Evolutionary conservation across 1,284 basidiomycete species (phyloP).

Genomic region (Trametes pubescens): DNA sequence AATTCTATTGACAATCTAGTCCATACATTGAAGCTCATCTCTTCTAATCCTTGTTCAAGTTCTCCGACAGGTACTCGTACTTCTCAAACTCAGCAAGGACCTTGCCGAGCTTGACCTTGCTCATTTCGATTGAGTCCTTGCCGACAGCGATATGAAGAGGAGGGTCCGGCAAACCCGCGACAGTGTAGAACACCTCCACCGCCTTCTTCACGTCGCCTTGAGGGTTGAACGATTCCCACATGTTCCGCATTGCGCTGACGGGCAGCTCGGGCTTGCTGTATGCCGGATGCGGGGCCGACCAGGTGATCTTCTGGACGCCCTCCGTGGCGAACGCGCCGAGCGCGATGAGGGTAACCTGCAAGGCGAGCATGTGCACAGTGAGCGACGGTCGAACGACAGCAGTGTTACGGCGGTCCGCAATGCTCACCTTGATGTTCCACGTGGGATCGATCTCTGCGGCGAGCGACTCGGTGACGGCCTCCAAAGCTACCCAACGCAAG

Average conservation of each 20-base stretch:
- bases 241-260: background rate
- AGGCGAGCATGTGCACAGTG: background rate
- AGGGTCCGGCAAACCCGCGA: slow-evolving; percentile 17
- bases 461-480: slow-evolving; percentile 45
- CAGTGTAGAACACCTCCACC: slow-evolving; percentile 19
- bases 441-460: slow-evolving; percentile 45
- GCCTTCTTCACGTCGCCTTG: slow-evolving; percentile 22
- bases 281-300: slow-evolving; percentile 25
- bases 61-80: slow-evolving; percentile 5
- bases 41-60: background rate
- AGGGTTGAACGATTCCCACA: background rate
- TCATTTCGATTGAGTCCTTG: background rate
- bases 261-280: slow-evolving; percentile 22
- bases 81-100: background rate
- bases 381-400: background rate
- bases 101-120: background rate
- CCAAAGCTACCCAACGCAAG: slow-evolving; percentile 26
- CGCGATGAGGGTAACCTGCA: slow-evolving; percentile 29
- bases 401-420: background rate
- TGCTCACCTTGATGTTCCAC: slow-evolving; percentile 51
- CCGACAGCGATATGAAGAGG: slow-evolving; percentile 28
- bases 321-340: slow-evolving; percentile 30
- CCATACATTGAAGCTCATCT: too few species aligned
- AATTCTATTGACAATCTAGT: too few species aligned
- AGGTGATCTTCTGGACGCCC: background rate